phyloP scores from a whole-genome alignment of 192 early-diverging fungal species.

The Linnemannia elongata region DNA sequence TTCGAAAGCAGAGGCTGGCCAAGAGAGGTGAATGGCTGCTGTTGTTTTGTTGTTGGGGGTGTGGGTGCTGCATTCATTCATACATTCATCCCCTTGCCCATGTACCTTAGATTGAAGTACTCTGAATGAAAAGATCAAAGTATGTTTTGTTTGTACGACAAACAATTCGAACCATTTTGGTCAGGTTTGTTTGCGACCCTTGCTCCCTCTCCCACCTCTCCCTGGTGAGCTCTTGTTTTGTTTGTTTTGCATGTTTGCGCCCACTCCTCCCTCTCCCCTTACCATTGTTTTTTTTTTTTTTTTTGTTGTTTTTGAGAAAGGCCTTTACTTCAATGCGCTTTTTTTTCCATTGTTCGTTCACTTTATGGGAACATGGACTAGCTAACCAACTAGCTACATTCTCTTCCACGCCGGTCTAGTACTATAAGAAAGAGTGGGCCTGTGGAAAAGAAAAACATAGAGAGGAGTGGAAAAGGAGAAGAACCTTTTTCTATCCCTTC shows the following conservation, averaged over 20 bases:
- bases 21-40: not conserved
- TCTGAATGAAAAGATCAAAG: not conserved
- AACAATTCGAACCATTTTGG: not conserved
- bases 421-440: not conserved
- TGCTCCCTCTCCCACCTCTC: not conserved
- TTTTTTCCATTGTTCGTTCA: constrained; percentile 3
- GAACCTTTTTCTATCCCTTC: not conserved
- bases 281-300: not conserved
- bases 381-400: not conserved
- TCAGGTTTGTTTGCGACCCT: not conserved
- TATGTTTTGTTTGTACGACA: not conserved
- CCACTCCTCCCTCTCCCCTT: not conserved
- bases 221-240: not conserved
- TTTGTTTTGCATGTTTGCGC: constrained; percentile 1
- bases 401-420: not conserved
- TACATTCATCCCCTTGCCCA: not conserved
- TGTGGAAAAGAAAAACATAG: not conserved
- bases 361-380: constrained; percentile 2
- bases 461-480: not conserved
- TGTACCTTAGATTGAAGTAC: not conserved
- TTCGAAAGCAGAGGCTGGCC: not conserved
- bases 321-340: not conserved
- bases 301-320: not conserved
- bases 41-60: not conserved
- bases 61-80: not conserved